Conservation (phyloP, 192 early-diverging fungal genomes). For the Funneliformis geosporum region DNA sequence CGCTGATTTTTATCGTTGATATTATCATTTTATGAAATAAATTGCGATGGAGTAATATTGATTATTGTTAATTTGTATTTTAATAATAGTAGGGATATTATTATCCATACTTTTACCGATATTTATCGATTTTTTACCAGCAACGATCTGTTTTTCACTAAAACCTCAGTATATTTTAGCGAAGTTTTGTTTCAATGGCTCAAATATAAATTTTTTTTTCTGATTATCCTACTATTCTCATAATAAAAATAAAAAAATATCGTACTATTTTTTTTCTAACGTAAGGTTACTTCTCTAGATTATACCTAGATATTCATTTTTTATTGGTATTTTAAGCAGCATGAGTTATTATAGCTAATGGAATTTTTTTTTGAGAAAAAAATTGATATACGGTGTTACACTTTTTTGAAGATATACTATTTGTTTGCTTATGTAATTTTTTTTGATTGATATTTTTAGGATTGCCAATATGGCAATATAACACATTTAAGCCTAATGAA, state of each 20-base stretch:
- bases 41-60: not conserved
- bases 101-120: constrained; percentile 18
- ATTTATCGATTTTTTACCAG: constrained; percentile 14
- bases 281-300: too few species aligned
- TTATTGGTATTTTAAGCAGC: too few species aligned
- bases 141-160: constrained; percentile 21
- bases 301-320: too few species aligned
- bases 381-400: too few species aligned
- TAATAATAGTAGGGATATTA: constrained; percentile 17
- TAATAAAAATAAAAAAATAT: not conserved
- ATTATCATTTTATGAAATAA: not conserved
- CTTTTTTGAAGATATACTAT: too few species aligned
- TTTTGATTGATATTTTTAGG: too few species aligned
- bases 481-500: too few species aligned
- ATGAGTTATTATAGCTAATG: too few species aligned
- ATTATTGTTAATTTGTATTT: constrained; percentile 1
- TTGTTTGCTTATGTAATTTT: too few species aligned
- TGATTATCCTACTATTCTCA: not conserved
- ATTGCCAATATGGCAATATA: too few species aligned
- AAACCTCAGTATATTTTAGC: not conserved
- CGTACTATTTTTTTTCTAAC: too few species aligned
- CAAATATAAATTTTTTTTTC: not conserved
- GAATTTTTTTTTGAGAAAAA: too few species aligned
- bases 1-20: not conserved
- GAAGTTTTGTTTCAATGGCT: constrained; percentile 1